Percentiles rank a stretch among this genome's conserved stretches.
phyloP scores from a whole-genome alignment of 257 asterid species.

The Primulina huaijiensis region DNA sequence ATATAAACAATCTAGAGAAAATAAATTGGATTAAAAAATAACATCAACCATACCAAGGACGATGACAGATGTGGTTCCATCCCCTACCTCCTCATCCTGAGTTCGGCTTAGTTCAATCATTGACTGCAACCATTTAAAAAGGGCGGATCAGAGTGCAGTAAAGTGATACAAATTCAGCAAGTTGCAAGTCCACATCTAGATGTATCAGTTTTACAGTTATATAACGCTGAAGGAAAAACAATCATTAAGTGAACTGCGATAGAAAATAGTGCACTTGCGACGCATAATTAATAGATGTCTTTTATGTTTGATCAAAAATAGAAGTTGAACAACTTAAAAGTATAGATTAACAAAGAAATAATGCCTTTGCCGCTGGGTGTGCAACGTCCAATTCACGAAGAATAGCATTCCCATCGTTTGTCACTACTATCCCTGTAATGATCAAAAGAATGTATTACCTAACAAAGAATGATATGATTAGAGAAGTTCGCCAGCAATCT shows the following conservation, averaged over 20 bases:
- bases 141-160: slow-evolving; percentile 22
- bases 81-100: slow-evolving; percentile 99
- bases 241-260: not conserved
- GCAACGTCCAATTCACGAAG: slow-evolving; percentile 93
- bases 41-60: slow-evolving; percentile 63
- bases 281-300: not conserved
- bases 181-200: not conserved
- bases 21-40: slow-evolving; percentile 11
- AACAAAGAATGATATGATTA: slow-evolving; percentile 8
- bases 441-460: slow-evolving; percentile 17
- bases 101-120: slow-evolving; percentile 99
- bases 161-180: not conserved
- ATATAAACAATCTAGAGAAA: slow-evolving; percentile 19
- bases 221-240: not conserved
- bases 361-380: slow-evolving; percentile 94
- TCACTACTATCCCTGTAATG: slow-evolving; percentile 80
- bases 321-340: slow-evolving; percentile 3
- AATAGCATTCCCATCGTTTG: slow-evolving; percentile 96
- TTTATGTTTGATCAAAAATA: not conserved
- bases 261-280: not conserved
- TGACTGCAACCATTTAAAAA: slow-evolving; percentile 54
- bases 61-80: slow-evolving; percentile 97
- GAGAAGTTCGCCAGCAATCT: slow-evolving; percentile 13
- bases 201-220: not conserved
- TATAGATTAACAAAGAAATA: slow-evolving; percentile 9